Conservation (phyloP, 495 filamentous ascomycete species). For the Lepraria neglecta region DNA sequence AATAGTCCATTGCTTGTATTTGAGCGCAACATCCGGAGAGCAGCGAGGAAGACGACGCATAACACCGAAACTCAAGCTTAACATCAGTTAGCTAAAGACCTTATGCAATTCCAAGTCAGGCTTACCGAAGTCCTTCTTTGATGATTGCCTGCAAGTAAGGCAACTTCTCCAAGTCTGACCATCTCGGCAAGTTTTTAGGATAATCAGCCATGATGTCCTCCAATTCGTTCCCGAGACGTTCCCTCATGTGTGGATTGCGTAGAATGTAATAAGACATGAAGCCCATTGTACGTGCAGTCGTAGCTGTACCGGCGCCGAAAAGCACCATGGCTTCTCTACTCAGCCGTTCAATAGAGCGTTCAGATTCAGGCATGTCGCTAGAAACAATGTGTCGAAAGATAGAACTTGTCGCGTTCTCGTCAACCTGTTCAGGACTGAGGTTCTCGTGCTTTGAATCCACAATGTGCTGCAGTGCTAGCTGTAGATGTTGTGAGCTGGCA, state of each 20-base stretch:
- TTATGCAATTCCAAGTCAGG: not conserved
- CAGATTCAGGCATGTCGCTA: constrained; percentile 32
- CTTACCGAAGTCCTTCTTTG: constrained; percentile 35
- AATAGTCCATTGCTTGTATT: constrained; percentile 16
- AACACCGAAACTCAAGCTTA: constrained; percentile 19
- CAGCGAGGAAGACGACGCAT: constrained; percentile 20
- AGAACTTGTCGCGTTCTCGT: not conserved
- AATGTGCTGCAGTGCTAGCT: too few relatives aligned
- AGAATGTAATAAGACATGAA: constrained; percentile 32
- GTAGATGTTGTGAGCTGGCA: too few relatives aligned
- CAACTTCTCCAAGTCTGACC: constrained; percentile 31
- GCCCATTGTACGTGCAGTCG: constrained; percentile 27
- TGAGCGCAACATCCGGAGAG: constrained; percentile 7
- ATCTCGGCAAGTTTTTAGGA: constrained; percentile 24
- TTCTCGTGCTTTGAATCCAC: too few relatives aligned
- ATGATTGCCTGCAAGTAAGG: constrained; percentile 35
- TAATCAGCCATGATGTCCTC: constrained; percentile 26
- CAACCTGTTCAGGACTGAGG: too few relatives aligned
- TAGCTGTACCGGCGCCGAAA: constrained; percentile 30
- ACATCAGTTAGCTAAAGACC: not conserved
- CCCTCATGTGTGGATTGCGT: constrained; percentile 18
- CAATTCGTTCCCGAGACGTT: constrained; percentile 25
- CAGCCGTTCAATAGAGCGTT: constrained; percentile 28
- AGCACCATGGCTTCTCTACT: constrained; percentile 30
- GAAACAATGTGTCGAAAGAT: constrained; percentile 30